Percentiles rank a stretch among this genome's conserved stretches.
Conservation (phyloP, 306 rosid species). For the Acacia confusa region DNA sequence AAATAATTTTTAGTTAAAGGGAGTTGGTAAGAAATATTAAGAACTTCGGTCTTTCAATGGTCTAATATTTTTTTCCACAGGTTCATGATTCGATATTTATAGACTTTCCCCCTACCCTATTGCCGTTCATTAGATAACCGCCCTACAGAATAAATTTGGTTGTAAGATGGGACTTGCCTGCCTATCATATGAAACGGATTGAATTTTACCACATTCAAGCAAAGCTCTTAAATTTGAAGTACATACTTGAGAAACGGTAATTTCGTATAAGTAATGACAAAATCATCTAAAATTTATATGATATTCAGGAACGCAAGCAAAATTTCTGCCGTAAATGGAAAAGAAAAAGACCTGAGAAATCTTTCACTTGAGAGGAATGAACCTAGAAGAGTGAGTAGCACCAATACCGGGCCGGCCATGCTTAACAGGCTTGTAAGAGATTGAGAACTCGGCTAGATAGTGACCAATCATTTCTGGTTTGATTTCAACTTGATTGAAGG, state of each 20-base stretch:
- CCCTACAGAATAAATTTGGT: background rate
- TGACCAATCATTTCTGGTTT: slow-evolving; percentile 39
- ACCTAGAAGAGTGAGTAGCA: slow-evolving; percentile 37
- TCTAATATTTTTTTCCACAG: background rate
- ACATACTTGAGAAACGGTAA: background rate
- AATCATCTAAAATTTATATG: background rate
- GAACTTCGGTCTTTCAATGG: background rate
- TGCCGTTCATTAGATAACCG: background rate
- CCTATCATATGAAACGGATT: background rate
- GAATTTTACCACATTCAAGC: background rate
- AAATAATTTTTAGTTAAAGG: too few species aligned
- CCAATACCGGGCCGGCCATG: slow-evolving; percentile 37
- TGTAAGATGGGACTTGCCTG: background rate
- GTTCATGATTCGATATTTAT: background rate
- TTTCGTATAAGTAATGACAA: background rate
- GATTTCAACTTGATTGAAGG: slow-evolving; percentile 37
- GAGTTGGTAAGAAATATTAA: too few species aligned
- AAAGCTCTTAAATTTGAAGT: background rate
- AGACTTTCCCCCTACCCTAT: background rate
- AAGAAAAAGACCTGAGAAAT: background rate
- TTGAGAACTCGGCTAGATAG: slow-evolving; percentile 36
- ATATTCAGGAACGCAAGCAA: background rate
- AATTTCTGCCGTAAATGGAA: background rate
- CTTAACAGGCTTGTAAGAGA: slow-evolving; percentile 29
- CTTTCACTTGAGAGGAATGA: slow-evolving; percentile 39